Evolutionary conservation across 441 rosid genomes (phyloP), one percentile per base, ranked within the genome.

Genomic region (Adansonia madagascariensis): DNA sequence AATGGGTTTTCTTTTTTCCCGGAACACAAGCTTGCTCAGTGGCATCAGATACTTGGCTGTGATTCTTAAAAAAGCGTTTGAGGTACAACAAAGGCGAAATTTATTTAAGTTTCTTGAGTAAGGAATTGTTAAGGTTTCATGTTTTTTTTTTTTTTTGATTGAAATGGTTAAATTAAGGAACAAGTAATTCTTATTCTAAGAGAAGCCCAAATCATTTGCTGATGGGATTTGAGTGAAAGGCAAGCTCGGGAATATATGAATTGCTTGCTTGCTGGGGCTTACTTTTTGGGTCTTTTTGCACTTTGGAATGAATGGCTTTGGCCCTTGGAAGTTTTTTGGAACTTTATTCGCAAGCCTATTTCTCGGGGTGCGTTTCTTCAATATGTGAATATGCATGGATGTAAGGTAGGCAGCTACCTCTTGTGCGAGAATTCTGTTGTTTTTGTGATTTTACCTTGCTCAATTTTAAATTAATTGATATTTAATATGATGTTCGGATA

Each of bases 131-230:
- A 59, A 3, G 55, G 55, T 50, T 50, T 14, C 1, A 18, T 3
- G 3, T 20, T 24, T 11, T 3, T 27, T 27, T 4, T 1, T 61
- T 31, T 24, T 27, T 62, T 27, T 6, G 2, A 61, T 27, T 15
- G 8, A 27, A 27, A 5, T 12, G n/a, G 43, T 4, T 61, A 61
- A 61, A 27, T 35, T 35, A 4, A 35, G 43, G 43, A 31, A 27
- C 66, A 61, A 61, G 66, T 12, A 61, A 61, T 62, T 27, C 66
- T 27, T 62, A 62, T 62, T 62, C 44, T 5, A 14, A 12, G 7
- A 31, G 18, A 27, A 62, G 43, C 8, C 18, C 17, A 62, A 59
- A 8, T 59, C 35, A 59, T 20, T 59, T 20, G 7, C 6, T 9
- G 63, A 20, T 59, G 35, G 35, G 6, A 14, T 9, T 59, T 20